These are phyloP conservation scores for Fraxinus sp. DNA, from an alignment of 305 asterid genomes.

Conservation along the genomic window DNA sequence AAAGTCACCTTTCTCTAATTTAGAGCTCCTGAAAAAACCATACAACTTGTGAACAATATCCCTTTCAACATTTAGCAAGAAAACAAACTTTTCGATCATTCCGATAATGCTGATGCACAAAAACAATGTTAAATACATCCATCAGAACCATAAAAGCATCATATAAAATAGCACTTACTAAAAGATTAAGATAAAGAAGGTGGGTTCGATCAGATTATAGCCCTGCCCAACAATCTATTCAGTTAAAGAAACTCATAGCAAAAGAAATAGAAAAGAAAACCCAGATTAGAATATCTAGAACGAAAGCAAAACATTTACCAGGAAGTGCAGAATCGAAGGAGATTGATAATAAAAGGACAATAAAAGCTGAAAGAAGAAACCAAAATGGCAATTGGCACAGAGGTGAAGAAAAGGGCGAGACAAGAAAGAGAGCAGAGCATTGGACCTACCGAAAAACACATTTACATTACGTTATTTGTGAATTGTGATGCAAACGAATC, in stretches of 20 bases:
- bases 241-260: not conserved
- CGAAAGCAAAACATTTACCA: not conserved
- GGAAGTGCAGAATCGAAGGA: conserved; percentile 1
- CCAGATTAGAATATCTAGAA: not conserved
- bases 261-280: not conserved
- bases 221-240: not conserved
- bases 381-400: not conserved
- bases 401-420: conserved; percentile 9
- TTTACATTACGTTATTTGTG: conserved; percentile 12
- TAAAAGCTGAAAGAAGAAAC: conserved; percentile 19
- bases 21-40: conserved; percentile 19
- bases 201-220: not conserved
- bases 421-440: conserved; percentile 19
- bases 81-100: not conserved
- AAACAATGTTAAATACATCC: not conserved
- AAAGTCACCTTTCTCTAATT: conserved; percentile 27
- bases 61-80: not conserved
- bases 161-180: not conserved
- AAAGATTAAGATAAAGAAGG: not conserved
- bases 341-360: conserved; percentile 13
- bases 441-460: conserved; percentile 26
- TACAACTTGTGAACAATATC: not conserved
- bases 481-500: not conserved
- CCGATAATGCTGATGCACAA: not conserved
- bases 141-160: not conserved